Conservation (phyloP, 1,139 yeast genomes). For the Suhomyces coccinellae region DNA sequence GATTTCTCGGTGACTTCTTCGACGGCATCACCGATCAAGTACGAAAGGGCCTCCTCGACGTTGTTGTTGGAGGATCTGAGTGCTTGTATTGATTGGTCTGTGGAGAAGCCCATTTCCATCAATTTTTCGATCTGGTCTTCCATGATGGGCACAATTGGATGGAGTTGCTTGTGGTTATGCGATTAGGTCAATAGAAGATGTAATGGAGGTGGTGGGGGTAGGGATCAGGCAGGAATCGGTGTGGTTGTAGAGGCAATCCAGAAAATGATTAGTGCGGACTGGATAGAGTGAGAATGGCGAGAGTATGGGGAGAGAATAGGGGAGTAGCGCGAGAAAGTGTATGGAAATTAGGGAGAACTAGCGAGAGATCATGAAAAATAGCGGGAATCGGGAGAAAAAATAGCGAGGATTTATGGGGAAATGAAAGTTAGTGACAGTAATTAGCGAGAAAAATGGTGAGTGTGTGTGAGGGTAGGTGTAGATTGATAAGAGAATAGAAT, state of each 20-base stretch:
- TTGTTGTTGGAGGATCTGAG: slow-evolving; percentile 44
- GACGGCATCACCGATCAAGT: slow-evolving; percentile 47
- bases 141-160: slow-evolving; percentile 3
- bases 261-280: no score
- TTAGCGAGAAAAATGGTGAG: no score
- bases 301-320: background rate
- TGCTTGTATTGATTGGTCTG: slow-evolving; percentile 45
- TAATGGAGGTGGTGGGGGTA: background rate
- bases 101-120: slow-evolving; percentile 63
- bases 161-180: background rate
- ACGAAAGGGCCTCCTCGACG: slow-evolving; percentile 55
- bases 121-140: slow-evolving; percentile 26
- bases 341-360: background rate
- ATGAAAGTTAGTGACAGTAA: no score
- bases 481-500: no score
- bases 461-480: no score
- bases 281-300: background rate
- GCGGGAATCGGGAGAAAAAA: no score
- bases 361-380: background rate
- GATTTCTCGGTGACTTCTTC: slow-evolving; percentile 8
- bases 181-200: background rate
- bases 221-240: background rate
- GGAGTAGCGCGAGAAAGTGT: background rate
- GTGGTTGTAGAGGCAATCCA: background rate
- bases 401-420: background rate